These are phyloP conservation scores for Pleurostoma richardsiae DNA, from an alignment of 2,329 filamentous ascomycete species.

Conservation along the genomic window DNA sequence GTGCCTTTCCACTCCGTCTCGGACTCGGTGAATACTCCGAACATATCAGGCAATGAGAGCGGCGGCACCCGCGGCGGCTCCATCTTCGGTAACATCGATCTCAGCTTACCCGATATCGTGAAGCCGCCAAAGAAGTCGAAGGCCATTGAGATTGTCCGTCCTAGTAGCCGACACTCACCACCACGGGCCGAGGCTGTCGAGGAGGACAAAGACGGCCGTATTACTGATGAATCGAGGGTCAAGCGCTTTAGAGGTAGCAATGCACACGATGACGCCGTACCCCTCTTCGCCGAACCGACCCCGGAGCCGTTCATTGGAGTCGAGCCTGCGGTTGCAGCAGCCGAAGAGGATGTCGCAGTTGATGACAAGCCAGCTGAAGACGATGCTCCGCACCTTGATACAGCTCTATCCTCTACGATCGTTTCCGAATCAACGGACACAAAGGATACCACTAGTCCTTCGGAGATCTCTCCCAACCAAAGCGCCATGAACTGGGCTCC, in stretches of 20 bases:
- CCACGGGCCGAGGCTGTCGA: constrained; percentile 12
- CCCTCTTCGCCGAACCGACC: constrained; percentile 63
- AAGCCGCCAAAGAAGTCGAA: constrained; percentile 71
- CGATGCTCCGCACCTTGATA: constrained; percentile 33
- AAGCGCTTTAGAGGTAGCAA: constrained; percentile 68
- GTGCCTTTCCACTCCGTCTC: constrained; percentile 53
- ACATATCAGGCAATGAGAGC: constrained; percentile 38
- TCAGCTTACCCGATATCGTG: constrained; percentile 55
- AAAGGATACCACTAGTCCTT: constrained; percentile 47
- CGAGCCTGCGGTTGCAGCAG: constrained; percentile 18
- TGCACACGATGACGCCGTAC: constrained; percentile 67
- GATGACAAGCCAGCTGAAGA: constrained; percentile 15
- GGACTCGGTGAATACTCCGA: constrained; percentile 40
- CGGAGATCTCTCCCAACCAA: constrained; percentile 46
- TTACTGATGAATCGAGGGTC: constrained; percentile 61
- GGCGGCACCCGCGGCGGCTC: constrained; percentile 35
- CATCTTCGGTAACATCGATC: constrained; percentile 67
- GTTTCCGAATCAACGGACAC: constrained; percentile 50
- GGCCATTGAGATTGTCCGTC: constrained; percentile 74
- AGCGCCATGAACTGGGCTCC: constrained; percentile 49
- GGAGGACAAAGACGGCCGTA: constrained; percentile 56
- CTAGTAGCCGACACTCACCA: constrained; percentile 40
- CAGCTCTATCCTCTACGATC: constrained; percentile 48
- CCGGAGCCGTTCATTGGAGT: constrained; percentile 19
- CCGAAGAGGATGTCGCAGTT: no score